Evolutionary conservation across 202 grass and related monocot genomes (phyloP).

Genomic region (Schoenoplectus tabernaemontani): DNA sequence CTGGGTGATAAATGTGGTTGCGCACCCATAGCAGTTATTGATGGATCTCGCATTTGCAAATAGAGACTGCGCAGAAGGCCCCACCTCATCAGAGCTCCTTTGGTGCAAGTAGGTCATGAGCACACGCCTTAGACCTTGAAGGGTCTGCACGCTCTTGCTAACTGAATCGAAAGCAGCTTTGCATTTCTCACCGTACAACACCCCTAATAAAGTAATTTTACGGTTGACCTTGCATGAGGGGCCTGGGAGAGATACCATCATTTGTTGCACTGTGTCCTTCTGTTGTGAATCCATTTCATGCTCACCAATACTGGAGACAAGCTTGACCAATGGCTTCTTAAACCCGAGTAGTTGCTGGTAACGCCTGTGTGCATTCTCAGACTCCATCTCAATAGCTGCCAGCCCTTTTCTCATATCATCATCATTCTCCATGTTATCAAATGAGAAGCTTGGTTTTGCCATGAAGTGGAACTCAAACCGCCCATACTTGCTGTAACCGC

Average conservation of each 20-base stretch:
- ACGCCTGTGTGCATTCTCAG: constrained; percentile 95
- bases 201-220: constrained; percentile 92
- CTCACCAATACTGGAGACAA: constrained; percentile 96
- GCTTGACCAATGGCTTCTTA: constrained; percentile 94
- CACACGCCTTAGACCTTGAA: constrained; percentile 84
- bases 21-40: constrained; percentile 88
- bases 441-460: constrained; percentile 95
- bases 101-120: constrained; percentile 84
- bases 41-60: constrained; percentile 49
- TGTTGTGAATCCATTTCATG: constrained; percentile 93
- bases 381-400: constrained; percentile 87
- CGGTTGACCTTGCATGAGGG: constrained; percentile 95
- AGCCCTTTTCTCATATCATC: constrained; percentile 98
- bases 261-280: constrained; percentile 96
- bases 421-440: constrained; percentile 99
- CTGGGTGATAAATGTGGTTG: constrained; percentile 83
- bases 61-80: constrained; percentile 45
- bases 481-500: constrained; percentile 99
- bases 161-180: constrained; percentile 98
- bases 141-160: constrained; percentile 90
- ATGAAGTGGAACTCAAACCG: constrained; percentile 99
- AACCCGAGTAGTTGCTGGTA: constrained; percentile 97
- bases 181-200: constrained; percentile 97
- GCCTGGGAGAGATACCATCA: constrained; percentile 98
- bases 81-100: constrained; percentile 55